Evolutionary conservation across 1,284 basidiomycete genomes (phyloP), one percentile per base, ranked within the genome.

Genomic region (Pseudomicrostroma phylloplanum): DNA sequence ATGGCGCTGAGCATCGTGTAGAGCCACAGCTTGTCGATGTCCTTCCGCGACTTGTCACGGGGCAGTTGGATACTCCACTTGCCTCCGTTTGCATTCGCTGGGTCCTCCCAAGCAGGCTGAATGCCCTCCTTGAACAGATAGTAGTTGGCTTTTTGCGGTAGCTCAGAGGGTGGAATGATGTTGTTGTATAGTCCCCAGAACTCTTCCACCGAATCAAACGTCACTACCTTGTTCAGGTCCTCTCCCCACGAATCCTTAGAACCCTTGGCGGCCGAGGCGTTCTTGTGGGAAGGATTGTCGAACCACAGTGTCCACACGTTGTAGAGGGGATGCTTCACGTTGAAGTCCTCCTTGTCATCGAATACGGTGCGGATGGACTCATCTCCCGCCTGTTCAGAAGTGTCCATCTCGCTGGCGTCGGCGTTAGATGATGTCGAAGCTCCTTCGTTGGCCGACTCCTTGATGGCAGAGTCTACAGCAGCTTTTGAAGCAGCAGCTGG

Each of bases 11-110:
- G 67, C 77, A 79, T 78, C 67, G 94, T 97, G 83, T 93, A 93
- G 56, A 98, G 85, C 94, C 96, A 99, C 87, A 93, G 91, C 79
- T 88, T 89, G 81, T 99, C 94, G 60, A 99, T 89, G 55, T 86
- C 82, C 40, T 72, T 79, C 61, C 89, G 85, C 77, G 89, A 92
- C 84, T 96, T 97, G 72, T 97, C 94, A 78, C 90, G 89, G 30
- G 96, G 94, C 39, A 99, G 83, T 81, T 99, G 96, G 68, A 98
- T 92, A 76, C 89, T 90, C 94, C 94, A 99, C 83, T 97, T 98
- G 64, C 94, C 94, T 57, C 94, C 94, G 70, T 90, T 86, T 80
- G 92, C 91, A 82, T 98, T 98, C 49, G 91, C 90, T 1, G 89
- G 89, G 79, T 92, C 91, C 79, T 92, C 90, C 90, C 91, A 92